Percentiles rank a stretch among this genome's conserved stretches.
These are phyloP conservation scores for Acanthochlamys bracteata DNA, from an alignment of 106 monocot species.

Conservation along the genomic window DNA sequence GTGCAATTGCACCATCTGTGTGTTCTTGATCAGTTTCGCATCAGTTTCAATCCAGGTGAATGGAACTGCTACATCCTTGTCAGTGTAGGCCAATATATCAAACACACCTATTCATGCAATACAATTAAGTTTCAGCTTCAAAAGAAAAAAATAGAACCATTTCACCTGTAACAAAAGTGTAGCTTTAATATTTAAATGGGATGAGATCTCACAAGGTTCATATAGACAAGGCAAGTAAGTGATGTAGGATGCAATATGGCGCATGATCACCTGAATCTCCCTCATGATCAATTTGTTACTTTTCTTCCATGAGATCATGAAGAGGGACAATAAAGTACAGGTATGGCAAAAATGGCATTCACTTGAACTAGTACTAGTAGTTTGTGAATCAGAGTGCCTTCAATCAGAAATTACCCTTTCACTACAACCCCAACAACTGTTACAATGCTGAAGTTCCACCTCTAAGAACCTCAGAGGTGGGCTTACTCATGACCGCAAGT, in stretches of 20 bases:
- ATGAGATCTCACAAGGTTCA: constrained; percentile 53
- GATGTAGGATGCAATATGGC: constrained; percentile 90
- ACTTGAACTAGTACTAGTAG: neutral
- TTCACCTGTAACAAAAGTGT: neutral
- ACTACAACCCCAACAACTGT: constrained; percentile 81
- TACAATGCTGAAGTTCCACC: constrained; percentile 95
- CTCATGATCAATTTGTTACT: constrained; percentile 98
- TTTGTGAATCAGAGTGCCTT: no score
- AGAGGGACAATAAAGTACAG: neutral
- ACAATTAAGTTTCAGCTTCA: neutral
- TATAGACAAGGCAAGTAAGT: constrained; percentile 97
- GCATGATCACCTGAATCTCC: constrained; percentile 98
- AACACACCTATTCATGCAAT: constrained; percentile 50
- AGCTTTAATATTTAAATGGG: neutral
- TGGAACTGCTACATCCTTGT: constrained; percentile 66
- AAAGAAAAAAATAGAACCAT: no score
- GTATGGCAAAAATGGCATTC: neutral
- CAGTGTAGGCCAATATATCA: constrained; percentile 94
- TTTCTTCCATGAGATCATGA: constrained; percentile 72
- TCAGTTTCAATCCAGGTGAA: constrained; percentile 93
- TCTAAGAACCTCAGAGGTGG: constrained; percentile 79
- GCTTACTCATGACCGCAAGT: constrained; percentile 94
- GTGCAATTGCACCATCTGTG: constrained; percentile 95
- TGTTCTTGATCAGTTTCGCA: constrained; percentile 85
- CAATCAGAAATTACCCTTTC: constrained; percentile 44